phyloP scores from a whole-genome alignment of 495 filamentous ascomycete genomes.

The Daldinia vernicosa region DNA sequence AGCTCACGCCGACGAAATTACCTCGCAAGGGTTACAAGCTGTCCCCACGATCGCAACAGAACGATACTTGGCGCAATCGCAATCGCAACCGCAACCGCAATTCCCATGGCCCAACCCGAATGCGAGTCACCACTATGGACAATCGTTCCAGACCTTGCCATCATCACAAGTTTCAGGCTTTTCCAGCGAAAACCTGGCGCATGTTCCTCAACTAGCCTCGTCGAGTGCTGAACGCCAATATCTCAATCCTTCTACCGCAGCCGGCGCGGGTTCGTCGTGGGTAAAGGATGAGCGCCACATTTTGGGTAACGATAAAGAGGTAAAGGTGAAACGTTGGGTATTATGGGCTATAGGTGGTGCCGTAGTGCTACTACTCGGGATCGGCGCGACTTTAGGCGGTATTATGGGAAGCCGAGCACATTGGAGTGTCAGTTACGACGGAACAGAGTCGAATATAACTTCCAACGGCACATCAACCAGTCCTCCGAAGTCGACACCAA shows the following conservation, averaged over 20 bases:
- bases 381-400: conserved; percentile 20
- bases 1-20: conserved; percentile 15
- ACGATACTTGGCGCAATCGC: conserved; percentile 5
- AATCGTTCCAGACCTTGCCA: conserved; percentile 19
- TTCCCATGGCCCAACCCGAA: conserved; percentile 6
- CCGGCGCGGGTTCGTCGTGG: conserved; percentile 12
- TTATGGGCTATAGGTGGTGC: conserved; percentile 13
- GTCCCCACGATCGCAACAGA: conserved; percentile 1
- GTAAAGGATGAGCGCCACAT: conserved; percentile 4
- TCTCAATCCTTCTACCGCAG: conserved; percentile 1
- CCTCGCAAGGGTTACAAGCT: conserved; percentile 27
- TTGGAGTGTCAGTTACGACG: neutral
- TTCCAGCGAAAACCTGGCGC: conserved; percentile 14
- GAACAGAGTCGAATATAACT: conserved; percentile 5
- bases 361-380: conserved; percentile 2
- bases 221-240: conserved; percentile 18
- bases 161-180: conserved; percentile 22
- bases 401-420: conserved; percentile 6
- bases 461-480: conserved; percentile 17
- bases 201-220: neutral
- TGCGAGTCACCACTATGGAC: conserved; percentile 19
- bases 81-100: conserved; percentile 7
- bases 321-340: conserved; percentile 22
- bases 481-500: neutral
- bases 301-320: neutral